These are phyloP conservation scores for Oropetium thomaeum DNA, from an alignment of 176 grass and related monocot species.

Conservation along the genomic window DNA sequence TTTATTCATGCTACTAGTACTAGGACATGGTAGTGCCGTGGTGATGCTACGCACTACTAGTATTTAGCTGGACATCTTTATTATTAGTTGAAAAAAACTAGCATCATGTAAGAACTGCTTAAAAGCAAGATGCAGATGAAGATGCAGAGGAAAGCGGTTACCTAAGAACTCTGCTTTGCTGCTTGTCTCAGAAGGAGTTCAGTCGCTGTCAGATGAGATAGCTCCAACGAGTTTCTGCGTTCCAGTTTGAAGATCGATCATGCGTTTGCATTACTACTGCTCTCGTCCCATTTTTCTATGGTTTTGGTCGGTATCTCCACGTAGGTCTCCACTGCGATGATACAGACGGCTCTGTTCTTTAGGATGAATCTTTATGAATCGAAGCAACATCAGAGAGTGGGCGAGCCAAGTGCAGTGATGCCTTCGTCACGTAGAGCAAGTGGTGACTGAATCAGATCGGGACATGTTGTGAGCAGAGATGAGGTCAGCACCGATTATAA, in stretches of 20 bases:
- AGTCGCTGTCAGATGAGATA: constrained; percentile 20
- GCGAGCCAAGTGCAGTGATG: constrained; percentile 6
- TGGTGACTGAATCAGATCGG: constrained; percentile 33
- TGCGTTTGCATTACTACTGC: background rate
- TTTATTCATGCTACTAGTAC: too few relatives aligned
- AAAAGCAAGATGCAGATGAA: background rate
- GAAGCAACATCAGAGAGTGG: background rate
- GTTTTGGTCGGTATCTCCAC: constrained; percentile 40
- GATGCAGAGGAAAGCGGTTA: background rate
- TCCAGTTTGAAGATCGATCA: background rate
- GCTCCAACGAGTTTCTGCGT: constrained; percentile 31
- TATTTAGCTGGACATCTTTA: background rate
- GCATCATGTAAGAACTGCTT: background rate
- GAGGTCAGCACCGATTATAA: constrained; percentile 18
- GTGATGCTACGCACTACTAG: constrained; percentile 19
- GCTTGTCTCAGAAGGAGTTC: constrained; percentile 25
- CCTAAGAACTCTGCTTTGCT: background rate
- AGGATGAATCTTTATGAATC: constrained; percentile 6
- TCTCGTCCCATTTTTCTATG: background rate
- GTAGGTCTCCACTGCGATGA: constrained; percentile 22
- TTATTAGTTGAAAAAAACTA: constrained; percentile 3
- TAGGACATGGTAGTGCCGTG: background rate
- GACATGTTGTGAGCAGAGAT: background rate
- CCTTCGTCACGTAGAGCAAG: background rate
- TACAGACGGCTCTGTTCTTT: constrained; percentile 3